Percentiles rank a stretch among this genome's conserved stretches.
Evolutionary conservation across 176 grass and related monocot genomes (phyloP).

Genomic region (Carex littledalei): DNA sequence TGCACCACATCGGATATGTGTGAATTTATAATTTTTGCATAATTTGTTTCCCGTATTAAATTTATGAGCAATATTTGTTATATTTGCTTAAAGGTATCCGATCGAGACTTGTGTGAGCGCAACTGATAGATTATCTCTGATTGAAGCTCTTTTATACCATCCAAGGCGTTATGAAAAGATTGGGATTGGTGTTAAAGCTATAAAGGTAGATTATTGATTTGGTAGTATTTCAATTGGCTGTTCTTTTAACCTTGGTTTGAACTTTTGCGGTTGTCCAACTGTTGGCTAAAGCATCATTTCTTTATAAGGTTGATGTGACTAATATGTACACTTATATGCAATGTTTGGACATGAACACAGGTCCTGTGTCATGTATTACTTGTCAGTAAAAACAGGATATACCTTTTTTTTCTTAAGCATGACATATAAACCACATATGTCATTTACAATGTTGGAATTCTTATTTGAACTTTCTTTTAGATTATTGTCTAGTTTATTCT

Average conservation of each 20-base stretch:
- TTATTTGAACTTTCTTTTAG: not conserved
- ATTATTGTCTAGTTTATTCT: not conserved
- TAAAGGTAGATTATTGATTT: constrained; percentile 38
- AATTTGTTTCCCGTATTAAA: not conserved
- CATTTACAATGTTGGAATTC: not conserved
- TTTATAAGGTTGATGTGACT: not conserved
- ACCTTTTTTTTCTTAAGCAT: not conserved
- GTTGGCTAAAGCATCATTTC: not conserved
- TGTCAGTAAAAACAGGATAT: not conserved
- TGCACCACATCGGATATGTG: not conserved
- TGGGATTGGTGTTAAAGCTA: constrained; percentile 32
- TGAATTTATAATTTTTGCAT: not conserved
- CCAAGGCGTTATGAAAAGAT: constrained; percentile 32
- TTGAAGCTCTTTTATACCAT: constrained; percentile 65
- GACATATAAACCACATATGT: not conserved
- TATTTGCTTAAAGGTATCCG: constrained; percentile 51
- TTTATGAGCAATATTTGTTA: constrained; percentile 21
- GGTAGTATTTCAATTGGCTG: not conserved
- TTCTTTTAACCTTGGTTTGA: not conserved
- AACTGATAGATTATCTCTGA: constrained; percentile 44
- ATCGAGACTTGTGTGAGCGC: constrained; percentile 39
- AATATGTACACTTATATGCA: not conserved
- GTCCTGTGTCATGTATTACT: not conserved
- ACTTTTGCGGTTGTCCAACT: not conserved
- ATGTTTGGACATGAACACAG: not conserved